These are phyloP conservation scores for Puccinia hordei DNA, from an alignment of 1,284 basidiomycete genomes.

Conservation along the genomic window DNA sequence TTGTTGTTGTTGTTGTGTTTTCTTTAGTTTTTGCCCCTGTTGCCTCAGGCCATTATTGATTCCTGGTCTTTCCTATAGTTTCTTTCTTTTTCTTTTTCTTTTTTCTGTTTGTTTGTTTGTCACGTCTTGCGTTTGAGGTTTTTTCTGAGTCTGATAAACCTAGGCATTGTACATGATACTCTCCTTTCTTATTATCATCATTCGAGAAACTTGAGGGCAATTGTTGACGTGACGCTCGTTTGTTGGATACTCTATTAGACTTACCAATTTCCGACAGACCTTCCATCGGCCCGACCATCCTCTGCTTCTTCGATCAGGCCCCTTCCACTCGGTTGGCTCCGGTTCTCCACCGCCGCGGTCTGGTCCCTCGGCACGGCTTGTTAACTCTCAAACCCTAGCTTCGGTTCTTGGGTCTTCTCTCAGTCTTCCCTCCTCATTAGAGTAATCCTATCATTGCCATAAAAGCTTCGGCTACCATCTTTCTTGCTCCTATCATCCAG, in stretches of 20 bases:
- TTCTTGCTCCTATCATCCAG: not conserved
- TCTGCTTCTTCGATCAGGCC: constrained; percentile 8
- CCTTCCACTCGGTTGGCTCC: constrained; percentile 2
- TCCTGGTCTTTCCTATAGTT: no score
- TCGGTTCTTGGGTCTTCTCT: constrained; percentile 6
- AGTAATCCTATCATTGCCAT: no score
- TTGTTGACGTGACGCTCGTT: constrained; percentile 4
- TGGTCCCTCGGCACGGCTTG: constrained; percentile 10
- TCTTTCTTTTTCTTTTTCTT: no score
- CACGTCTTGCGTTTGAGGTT: not conserved
- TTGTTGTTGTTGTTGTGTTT: not conserved
- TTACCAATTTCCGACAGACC: not conserved
- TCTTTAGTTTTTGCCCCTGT: no score
- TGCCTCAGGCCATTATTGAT: no score
- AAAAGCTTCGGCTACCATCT: no score
- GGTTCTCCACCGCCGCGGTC: not conserved
- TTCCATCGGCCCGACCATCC: constrained; percentile 25
- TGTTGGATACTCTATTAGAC: constrained; percentile 2
- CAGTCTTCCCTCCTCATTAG: not conserved
- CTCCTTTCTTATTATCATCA: not conserved
- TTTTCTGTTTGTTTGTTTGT: no score
- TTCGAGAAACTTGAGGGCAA: not conserved
- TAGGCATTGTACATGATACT: not conserved
- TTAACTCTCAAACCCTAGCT: not conserved
- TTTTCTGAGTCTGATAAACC: not conserved